Evolutionary conservation across 2,329 filamentous ascomycete genomes (phyloP), one percentile per base, ranked within the genome.

Genomic region (Macroventuria anomochaeta): DNA sequence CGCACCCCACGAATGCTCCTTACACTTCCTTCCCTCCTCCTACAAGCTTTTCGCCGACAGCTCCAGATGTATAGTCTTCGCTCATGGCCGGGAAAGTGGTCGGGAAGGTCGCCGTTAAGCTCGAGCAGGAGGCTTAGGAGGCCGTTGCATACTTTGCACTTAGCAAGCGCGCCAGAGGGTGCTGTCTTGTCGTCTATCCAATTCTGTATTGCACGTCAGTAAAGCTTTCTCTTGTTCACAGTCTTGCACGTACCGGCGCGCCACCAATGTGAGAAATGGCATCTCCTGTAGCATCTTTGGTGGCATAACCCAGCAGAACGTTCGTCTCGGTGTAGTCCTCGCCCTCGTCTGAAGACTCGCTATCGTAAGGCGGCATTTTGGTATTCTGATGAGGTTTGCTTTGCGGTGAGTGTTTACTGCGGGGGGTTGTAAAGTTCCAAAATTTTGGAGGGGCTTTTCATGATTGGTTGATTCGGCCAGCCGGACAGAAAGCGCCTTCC

Each of bases 241-340:
- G 1, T 21, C 20, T 26, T 31, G n/a, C 46, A 79, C 87, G 65
- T 87, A 97, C 93, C 46, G 95, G 91, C 67, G 81, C 83, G 48
- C 95, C 95, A 62, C 95, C 95, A 10, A 99, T 80, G 63, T 93
- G 90, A 75, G 91, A 97, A 69, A 96, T 88, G 11, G 85, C 83
- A 74, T 99, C 93, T 59, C 91, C 88, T 49, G 87, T 88, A 12
- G 86, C 79, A 49, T 96, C 90, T 70, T 87, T 86, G 1, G 90
- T 89, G 3, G 91, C 90, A 74, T 96, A 99, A 4, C 95, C 95
- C 11, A 99, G 83, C 1, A 97, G 84, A 2, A 97, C 92, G 62
- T 89, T 91, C 6, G 95, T 97, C 73, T 91, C 88, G 15, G 87
- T 88, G 57, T 86, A 91, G 39, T 85, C 83, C 39, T 85, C 83